Evolutionary conservation across 2,329 filamentous ascomycete genomes (phyloP).

Genomic region (Hymenoscyphus linearis): DNA sequence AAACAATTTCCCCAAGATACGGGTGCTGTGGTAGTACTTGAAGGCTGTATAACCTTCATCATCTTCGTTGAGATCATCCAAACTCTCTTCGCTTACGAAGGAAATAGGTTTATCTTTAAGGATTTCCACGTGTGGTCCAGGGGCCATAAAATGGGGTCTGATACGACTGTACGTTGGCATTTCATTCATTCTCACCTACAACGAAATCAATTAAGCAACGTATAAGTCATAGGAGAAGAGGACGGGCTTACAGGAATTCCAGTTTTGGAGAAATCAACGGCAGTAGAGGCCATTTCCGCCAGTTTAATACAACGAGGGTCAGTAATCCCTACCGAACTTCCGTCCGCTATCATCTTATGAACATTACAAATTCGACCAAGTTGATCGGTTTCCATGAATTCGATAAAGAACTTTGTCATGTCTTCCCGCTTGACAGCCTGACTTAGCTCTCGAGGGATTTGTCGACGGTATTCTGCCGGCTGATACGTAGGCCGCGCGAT

Average conservation of each 20-base stretch:
- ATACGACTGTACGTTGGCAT: not conserved
- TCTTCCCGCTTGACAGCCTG: constrained; percentile 55
- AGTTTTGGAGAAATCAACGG: constrained; percentile 5
- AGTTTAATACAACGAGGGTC: constrained; percentile 28
- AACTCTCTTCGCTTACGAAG: not conserved
- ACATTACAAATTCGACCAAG: constrained; percentile 59
- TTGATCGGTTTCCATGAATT: constrained; percentile 66
- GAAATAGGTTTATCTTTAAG: constrained; percentile 1
- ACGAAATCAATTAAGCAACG: not conserved
- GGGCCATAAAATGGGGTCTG: constrained; percentile 1
- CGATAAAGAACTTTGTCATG: constrained; percentile 74
- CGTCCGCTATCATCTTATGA: constrained; percentile 62
- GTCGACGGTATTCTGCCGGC: constrained; percentile 66
- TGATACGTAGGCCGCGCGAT: constrained; percentile 38
- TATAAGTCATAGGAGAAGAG: not conserved
- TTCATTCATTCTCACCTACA: not conserved
- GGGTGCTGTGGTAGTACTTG: not conserved
- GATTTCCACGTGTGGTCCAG: constrained; percentile 1
- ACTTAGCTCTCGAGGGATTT: constrained; percentile 50
- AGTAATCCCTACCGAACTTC: constrained; percentile 44
- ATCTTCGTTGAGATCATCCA: not conserved
- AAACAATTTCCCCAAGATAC: not conserved
- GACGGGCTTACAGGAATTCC: not conserved
- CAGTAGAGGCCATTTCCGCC: constrained; percentile 2
- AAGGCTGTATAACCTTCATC: not conserved